A percentile compares a stretch with the other conserved stretches of the same genome.
These are phyloP conservation scores for Paragyromitra xinjiangensis DNA, from an alignment of 495 filamentous ascomycete genomes.

Conservation along the genomic window DNA sequence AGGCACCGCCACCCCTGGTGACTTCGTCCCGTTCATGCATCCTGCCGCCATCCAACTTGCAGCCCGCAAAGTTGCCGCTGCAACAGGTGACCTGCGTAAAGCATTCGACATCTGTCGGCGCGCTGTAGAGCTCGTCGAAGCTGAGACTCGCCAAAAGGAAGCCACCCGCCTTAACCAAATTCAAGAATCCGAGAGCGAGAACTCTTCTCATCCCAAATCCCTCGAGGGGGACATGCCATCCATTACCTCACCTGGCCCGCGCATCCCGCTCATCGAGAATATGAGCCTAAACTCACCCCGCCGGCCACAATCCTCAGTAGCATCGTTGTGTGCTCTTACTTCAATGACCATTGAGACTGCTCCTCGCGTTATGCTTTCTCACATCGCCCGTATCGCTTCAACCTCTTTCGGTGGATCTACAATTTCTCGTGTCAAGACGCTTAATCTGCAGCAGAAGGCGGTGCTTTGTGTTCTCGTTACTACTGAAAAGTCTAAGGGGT, in stretches of 20 bases:
- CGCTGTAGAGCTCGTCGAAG: constrained; percentile 87
- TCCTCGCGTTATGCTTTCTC: constrained; percentile 85
- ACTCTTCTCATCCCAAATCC: constrained; percentile 25
- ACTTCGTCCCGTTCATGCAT: constrained; percentile 85
- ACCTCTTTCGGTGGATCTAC: constrained; percentile 86
- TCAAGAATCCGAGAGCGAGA: constrained; percentile 32
- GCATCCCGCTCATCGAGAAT: constrained; percentile 69
- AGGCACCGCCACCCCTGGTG: constrained; percentile 57
- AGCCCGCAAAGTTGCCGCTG: constrained; percentile 89
- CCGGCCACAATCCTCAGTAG: constrained; percentile 19
- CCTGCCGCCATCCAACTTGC: constrained; percentile 92
- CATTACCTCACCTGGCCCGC: constrained; percentile 24
- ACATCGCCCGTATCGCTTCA: constrained; percentile 88
- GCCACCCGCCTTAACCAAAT: constrained; percentile 59
- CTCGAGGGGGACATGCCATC: constrained; percentile 38
- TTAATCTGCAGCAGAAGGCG: constrained; percentile 97
- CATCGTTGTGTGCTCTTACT: constrained; percentile 64
- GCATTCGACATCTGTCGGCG: constrained; percentile 93
- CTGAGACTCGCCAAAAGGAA: constrained; percentile 75
- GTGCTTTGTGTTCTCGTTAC: constrained; percentile 87
- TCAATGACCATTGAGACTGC: constrained; percentile 74
- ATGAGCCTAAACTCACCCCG: constrained; percentile 72
- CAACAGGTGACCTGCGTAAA: constrained; percentile 92
- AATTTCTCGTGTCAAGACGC: constrained; percentile 77
- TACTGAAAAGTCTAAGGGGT: constrained; percentile 70